Base-by-base conservation (phyloP, 2,329 filamentous ascomycete genomes). In the Diaporthe sp. region DNA sequence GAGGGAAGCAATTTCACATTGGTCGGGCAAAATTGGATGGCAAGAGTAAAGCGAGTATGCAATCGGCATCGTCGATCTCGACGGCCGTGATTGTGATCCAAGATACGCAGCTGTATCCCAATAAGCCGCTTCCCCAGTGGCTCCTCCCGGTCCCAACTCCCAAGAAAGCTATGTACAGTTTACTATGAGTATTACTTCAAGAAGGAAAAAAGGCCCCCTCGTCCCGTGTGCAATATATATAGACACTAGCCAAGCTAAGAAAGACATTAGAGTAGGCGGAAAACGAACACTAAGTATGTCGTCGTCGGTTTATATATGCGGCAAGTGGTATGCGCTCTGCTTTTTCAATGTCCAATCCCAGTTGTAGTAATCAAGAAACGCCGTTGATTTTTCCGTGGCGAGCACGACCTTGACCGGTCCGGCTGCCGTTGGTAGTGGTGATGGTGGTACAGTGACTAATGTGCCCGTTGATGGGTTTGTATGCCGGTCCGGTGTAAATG, bases 401-500 rank as follows among this genome's bases (percentile, higher is more conserved):
- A 73, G 61, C 53, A 49, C 13, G 19, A 49, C n/a, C 28, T 59
- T 25, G n/a, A 31, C 10, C 44, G 28, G 25, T 13, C 61, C 39
- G 25, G 65, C 39, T 69, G 65, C 46, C n/a, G n/a, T n/a, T 44
- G 72, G 55, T 55, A 22, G 37, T 75, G 46, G 28, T 75, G 39
- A n/a, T 75, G 46, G 44, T 76, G 37, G 49, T 73, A 74, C 49
- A 73, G 25, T 57, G 34, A 57, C 61, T 49, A 4, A 10, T 39
- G 25, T 31, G 31, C 55, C 59, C 67, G n/a, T 17, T 49, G n/a
- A 59, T 13, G 61, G 28, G 61, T 34, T 34, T 44, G 28, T 42
- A 59, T 49, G 59, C 65, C 42, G 37, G 39, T 42, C 71, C 70
- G 10, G n/a, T 77, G 74, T 76, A 76, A 72, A 77, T 77, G 76